Evolutionary conservation across 106 monocot genomes (phyloP), one percentile per base, ranked within the genome.

Genomic region (Iris macrosiphon): DNA sequence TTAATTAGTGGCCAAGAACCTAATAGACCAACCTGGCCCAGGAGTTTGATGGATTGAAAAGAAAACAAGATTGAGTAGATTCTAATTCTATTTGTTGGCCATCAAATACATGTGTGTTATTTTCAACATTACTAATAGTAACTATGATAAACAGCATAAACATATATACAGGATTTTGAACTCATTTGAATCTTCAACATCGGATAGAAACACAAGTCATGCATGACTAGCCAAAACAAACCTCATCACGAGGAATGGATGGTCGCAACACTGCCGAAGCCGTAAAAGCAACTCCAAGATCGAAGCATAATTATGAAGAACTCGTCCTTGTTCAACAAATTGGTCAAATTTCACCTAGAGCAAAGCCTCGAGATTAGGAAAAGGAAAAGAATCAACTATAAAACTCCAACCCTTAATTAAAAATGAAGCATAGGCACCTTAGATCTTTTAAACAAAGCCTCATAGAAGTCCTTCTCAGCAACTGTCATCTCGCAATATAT

Each of bases 291-390:
- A 72, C 79, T 96, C 95, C 54, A 96, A 60, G 49, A 96, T 96
- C 27, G 95, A 96, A 68, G 89, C 95, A 83, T 96, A 96, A 67
- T 96, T 96, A 69, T 96, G 95, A 76, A 96, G 82, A 61, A 96
- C 83, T 34, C 85, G 73, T 43, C 95, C 89, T 96, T 96, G 95
- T 44, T 85, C 95, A 52, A 96, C 86, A 75, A 83, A 90, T 44
- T 89, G 79, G 67, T 96, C 75, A 66, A 96, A 96, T 48, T 90
- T 96, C 32, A 96, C 89, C 95, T 96, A 73, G 27, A 67, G 27
- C n/a, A 45, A 49, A 51, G 27, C 10, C 29, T 17, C 15, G 12
- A 58, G 48, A 7, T 29, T n/a, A 4, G 31, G 6, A 24, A 26
- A 47, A 50, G 3, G 24, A 44, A 37, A 17, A 47, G 35, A 18